phyloP scores from a whole-genome alignment of 139 green algal genomes.

The Nannochloris sp. region DNA sequence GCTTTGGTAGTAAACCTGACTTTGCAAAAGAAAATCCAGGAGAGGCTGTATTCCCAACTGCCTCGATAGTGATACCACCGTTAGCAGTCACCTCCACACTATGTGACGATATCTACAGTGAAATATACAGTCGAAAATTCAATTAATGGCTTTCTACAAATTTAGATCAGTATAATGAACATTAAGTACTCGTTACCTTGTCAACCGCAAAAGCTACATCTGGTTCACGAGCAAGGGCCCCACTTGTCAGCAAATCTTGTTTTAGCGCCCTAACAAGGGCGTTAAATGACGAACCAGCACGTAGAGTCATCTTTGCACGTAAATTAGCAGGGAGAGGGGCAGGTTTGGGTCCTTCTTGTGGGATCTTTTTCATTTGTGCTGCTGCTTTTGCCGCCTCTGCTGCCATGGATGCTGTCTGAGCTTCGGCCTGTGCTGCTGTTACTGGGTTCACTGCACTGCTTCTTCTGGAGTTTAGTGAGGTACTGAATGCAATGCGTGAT shows the following conservation, averaged over 20 bases:
- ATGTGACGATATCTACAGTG: background rate
- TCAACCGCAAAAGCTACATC: slow-evolving; percentile 55
- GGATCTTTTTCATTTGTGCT: background rate
- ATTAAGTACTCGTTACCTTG: too few species aligned
- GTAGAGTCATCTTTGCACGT: background rate
- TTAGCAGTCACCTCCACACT: background rate
- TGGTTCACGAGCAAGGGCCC: slow-evolving; percentile 9
- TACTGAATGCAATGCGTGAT: background rate
- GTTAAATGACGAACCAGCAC: slow-evolving; percentile 73
- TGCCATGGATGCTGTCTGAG: background rate
- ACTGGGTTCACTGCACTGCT: background rate
- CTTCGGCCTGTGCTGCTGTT: background rate
- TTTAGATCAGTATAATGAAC: too few species aligned
- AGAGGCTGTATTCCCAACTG: background rate
- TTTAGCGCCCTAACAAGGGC: slow-evolving; percentile 79
- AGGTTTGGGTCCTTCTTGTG: too few species aligned
- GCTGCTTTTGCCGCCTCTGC: background rate
- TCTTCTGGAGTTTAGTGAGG: background rate
- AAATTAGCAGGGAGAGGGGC: too few species aligned
- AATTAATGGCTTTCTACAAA: too few species aligned
- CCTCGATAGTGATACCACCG: background rate
- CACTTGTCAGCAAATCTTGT: slow-evolving; percentile 60
- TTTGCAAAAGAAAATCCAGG: background rate
- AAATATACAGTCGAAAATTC: too few species aligned
- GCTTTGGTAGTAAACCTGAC: background rate